These are phyloP conservation scores for Termitomyces sp. DNA, from an alignment of 768 basidiomycete genomes.

Conservation along the genomic window DNA sequence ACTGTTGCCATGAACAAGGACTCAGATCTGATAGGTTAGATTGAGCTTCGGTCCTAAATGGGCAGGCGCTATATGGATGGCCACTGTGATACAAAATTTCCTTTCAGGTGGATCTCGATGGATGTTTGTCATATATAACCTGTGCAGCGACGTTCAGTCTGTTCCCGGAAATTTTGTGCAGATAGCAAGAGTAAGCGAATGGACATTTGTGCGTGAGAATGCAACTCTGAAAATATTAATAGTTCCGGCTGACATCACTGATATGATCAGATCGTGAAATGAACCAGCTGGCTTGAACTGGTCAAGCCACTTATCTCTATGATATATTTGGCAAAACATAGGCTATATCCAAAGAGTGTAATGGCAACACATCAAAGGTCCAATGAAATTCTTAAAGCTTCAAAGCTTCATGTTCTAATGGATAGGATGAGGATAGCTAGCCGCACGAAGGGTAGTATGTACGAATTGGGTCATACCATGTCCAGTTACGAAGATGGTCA, in stretches of 20 bases:
- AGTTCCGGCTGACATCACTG: background rate
- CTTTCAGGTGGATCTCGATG: background rate
- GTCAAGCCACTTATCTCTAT: background rate
- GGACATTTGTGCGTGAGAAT: background rate
- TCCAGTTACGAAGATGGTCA: background rate
- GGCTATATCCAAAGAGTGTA: background rate
- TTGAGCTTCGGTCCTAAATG: constrained; percentile 16
- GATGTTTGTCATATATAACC: background rate
- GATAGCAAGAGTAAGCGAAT: background rate
- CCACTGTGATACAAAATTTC: background rate
- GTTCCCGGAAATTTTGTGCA: background rate
- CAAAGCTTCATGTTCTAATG: background rate
- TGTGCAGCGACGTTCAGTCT: background rate
- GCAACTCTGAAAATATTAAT: background rate
- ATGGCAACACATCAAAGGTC: too few species aligned
- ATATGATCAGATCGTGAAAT: constrained; percentile 1
- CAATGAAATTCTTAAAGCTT: too few species aligned
- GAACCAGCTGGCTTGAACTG: background rate
- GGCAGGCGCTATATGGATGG: background rate
- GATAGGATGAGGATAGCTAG: background rate
- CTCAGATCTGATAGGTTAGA: constrained; percentile 21
- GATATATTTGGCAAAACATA: background rate
- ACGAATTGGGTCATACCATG: background rate
- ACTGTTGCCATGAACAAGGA: constrained; percentile 25
- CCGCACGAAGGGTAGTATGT: background rate